These are phyloP conservation scores for Pseudisothecium myosuroides DNA, from an alignment of 225 moss, liverwort and hornwort genomes.

Conservation along the genomic window DNA sequence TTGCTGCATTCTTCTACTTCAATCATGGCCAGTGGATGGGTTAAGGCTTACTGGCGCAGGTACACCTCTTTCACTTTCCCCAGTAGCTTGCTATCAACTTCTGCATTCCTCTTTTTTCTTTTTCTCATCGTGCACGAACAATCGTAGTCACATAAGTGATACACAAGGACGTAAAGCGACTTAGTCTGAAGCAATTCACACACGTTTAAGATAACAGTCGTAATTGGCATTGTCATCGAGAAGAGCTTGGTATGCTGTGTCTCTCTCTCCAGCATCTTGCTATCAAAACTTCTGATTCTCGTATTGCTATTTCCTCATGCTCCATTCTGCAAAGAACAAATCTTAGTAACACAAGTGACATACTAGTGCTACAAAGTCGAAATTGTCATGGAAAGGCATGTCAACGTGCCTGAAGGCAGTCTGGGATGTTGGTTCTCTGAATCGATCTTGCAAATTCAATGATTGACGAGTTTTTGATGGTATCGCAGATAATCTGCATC, in stretches of 20 bases:
- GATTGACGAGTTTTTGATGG: background rate
- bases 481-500: background rate
- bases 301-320: background rate
- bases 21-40: slow-evolving; percentile 33
- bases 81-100: background rate
- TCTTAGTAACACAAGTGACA: background rate
- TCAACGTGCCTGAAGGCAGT: background rate
- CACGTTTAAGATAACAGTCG: too few relatives aligned
- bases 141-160: background rate
- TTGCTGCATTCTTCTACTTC: slow-evolving; percentile 31
- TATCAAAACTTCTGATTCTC: background rate
- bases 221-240: background rate
- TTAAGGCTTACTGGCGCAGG: background rate
- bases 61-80: background rate
- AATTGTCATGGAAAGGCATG: background rate
- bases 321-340: background rate
- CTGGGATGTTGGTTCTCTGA: background rate
- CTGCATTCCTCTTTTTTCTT: background rate
- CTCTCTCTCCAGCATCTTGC: background rate
- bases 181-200: background rate
- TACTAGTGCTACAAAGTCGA: background rate
- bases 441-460: background rate
- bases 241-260: background rate
- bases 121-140: background rate
- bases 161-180: background rate